Base-by-base conservation (phyloP, 192 early-diverging fungal genomes). In the Backusella luteola region DNA sequence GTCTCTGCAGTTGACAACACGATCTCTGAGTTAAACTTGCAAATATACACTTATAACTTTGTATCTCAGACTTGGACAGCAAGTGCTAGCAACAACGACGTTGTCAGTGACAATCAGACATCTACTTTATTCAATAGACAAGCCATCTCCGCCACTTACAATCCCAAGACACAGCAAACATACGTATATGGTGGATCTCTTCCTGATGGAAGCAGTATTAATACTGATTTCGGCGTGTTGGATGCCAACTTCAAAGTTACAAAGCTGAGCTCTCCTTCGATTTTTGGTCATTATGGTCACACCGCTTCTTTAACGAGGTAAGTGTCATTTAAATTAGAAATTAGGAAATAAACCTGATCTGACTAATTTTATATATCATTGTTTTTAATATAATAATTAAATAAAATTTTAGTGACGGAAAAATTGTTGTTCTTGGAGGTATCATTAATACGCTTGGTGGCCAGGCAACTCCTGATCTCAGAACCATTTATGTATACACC, bases 341-440 rank as follows among this genome's bases (percentile, higher is more conserved):
- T 26, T 26, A 26, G 0, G 23, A 59, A 59, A 11, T 59, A 59
- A 29, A 59, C 53, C 53, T 59, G 53, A 59, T 59, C 53, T 59
- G 41, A 71, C 21, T 71, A 41, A 29, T 34, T 46, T 38, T 9
- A 71, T 49, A 26, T 34, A 21, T 71, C 29, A n/a, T n/a, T n/a
- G n/a, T n/a, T n/a, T n/a, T n/a, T n/a, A n/a, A n/a, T n/a, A n/a
- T n/a, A n/a, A n/a, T n/a, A n/a, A 38, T 42, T 19, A 38, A 9
- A 38, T 38, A 38, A 38, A 38, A 38, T 38, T 49, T 19, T 49
- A 81, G 75, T 63, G 75, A 72, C 56, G 80, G 80, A 29, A 74
- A 75, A 56, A 46, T 81, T 15, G 73, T 81, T 26, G 56, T 81
- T 59, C 52, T 77, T 59, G 80, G 80, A 74, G 80, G 80, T 77